Evolutionary conservation across 176 grass and related monocot species (phyloP).

Genomic region (Rhynchospora pubera): DNA sequence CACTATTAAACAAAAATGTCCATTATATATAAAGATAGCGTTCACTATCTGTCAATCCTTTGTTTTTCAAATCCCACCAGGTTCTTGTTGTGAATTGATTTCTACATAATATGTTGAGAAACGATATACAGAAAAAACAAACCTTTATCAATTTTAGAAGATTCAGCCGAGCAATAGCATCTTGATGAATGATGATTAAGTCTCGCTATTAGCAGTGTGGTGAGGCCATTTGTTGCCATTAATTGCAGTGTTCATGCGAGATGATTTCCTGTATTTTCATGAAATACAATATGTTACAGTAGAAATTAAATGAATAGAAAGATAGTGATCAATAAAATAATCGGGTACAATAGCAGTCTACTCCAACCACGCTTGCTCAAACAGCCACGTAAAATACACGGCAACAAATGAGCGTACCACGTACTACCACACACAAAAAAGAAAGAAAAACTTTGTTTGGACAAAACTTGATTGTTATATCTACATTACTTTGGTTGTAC

Average conservation of each 20-base stretch:
- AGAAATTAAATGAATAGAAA: conserved; percentile 22
- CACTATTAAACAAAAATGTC: background rate
- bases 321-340: background rate
- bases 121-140: background rate
- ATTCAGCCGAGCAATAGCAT: conserved; percentile 93
- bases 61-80: background rate
- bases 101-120: background rate
- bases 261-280: conserved; percentile 73
- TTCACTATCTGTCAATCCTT: background rate
- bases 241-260: conserved; percentile 86
- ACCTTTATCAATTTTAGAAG: conserved; percentile 99
- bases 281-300: background rate
- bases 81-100: background rate
- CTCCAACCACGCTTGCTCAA: background rate
- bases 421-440: background rate
- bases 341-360: background rate
- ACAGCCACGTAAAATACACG: background rate
- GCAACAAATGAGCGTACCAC: too few relatives aligned
- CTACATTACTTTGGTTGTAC: background rate
- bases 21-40: background rate
- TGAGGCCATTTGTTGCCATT: conserved; percentile 93
- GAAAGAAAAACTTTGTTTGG: background rate
- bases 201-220: conserved; percentile 79
- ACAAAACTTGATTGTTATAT: background rate
- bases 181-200: conserved; percentile 94